Percentiles rank a stretch among this genome's conserved stretches.
Conservation (phyloP, 2,329 filamentous ascomycete species). For the Cryphonectria japonica region DNA sequence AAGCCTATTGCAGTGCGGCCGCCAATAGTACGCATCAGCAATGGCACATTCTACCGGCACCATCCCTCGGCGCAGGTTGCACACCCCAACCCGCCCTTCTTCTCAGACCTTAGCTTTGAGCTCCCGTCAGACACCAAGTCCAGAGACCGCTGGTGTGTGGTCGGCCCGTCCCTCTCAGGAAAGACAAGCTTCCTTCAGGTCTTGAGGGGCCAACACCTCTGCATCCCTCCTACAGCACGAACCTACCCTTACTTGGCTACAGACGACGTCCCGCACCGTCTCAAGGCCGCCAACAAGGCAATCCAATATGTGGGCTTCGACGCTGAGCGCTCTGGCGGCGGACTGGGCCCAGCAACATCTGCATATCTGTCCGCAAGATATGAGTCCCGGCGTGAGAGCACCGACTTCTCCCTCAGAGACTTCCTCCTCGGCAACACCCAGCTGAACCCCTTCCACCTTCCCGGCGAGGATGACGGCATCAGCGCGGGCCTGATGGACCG, state of each 20-base stretch:
- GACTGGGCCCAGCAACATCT: slow-evolving; percentile 60
- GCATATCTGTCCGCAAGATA: slow-evolving; percentile 90
- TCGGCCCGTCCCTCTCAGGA: slow-evolving; percentile 77
- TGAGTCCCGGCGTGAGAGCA: slow-evolving; percentile 83
- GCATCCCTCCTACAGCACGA: slow-evolving; percentile 73
- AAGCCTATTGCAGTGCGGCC: slow-evolving; percentile 42
- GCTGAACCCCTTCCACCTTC: slow-evolving; percentile 70
- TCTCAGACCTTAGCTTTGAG: slow-evolving; percentile 70
- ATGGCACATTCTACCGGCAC: slow-evolving; percentile 82
- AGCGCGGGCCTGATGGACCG: slow-evolving; percentile 58
- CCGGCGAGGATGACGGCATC: slow-evolving; percentile 52
- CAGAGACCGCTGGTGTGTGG: slow-evolving; percentile 76
- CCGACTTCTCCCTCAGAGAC: slow-evolving; percentile 82
- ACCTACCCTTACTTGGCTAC: slow-evolving; percentile 78
- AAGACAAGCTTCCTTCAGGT: slow-evolving; percentile 84
- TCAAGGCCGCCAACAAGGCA: slow-evolving; percentile 66
- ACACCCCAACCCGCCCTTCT: slow-evolving; percentile 71
- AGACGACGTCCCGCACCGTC: slow-evolving; percentile 56
- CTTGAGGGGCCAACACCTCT: slow-evolving; percentile 75
- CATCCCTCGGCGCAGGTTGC: slow-evolving; percentile 61
- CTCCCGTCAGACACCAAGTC: slow-evolving; percentile 60
- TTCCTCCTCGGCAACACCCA: slow-evolving; percentile 83
- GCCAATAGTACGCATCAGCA: slow-evolving; percentile 72
- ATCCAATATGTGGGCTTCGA: slow-evolving; percentile 93
- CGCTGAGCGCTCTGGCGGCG: slow-evolving; percentile 63